A percentile compares a stretch with the other conserved stretches of the same genome.
These are phyloP conservation scores for Anthracocystis panici-leucophaei DNA, from an alignment of 1,284 basidiomycete genomes.

Conservation along the genomic window DNA sequence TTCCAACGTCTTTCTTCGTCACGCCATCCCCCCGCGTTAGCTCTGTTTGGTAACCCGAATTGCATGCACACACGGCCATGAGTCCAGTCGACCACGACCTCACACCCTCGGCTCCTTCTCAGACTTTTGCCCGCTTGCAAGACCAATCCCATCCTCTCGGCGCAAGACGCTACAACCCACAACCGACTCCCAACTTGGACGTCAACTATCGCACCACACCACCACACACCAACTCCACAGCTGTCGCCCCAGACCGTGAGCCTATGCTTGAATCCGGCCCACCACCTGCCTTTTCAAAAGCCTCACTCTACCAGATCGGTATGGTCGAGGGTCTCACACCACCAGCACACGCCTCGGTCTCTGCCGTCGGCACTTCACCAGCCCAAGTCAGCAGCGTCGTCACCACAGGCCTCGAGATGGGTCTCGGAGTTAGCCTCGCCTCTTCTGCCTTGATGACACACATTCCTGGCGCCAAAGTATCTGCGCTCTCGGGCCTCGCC, in stretches of 20 bases:
- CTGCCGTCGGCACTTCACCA: slow-evolving; percentile 32
- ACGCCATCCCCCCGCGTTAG: not conserved
- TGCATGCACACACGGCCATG: slow-evolving; percentile 12
- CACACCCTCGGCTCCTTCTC: slow-evolving; percentile 38
- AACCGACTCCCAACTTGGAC: slow-evolving; percentile 7
- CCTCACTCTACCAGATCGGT: slow-evolving; percentile 43
- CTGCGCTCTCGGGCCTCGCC: slow-evolving; percentile 38
- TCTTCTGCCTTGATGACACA: slow-evolving; percentile 48
- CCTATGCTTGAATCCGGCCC: slow-evolving; percentile 17
- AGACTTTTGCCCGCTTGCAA: slow-evolving; percentile 42
- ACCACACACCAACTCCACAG: not conserved
- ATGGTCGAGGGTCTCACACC: slow-evolving; percentile 50
- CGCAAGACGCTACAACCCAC: slow-evolving; percentile 6
- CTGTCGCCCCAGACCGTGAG: slow-evolving; percentile 13
- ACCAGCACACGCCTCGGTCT: slow-evolving; percentile 26
- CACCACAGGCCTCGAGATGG: slow-evolving; percentile 58
- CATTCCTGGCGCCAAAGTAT: slow-evolving; percentile 26
- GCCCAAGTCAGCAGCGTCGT: slow-evolving; percentile 55
- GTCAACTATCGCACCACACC: slow-evolving; percentile 1
- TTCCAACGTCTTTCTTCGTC: not conserved
- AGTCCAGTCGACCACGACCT: slow-evolving; percentile 32
- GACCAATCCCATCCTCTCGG: slow-evolving; percentile 28
- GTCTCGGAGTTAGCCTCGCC: slow-evolving; percentile 54
- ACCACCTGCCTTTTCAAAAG: slow-evolving; percentile 34
- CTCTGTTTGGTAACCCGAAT: no score